These are phyloP conservation scores for Cucumis sativus DNA, from an alignment of 306 rosid genomes.

Conservation along the genomic window DNA sequence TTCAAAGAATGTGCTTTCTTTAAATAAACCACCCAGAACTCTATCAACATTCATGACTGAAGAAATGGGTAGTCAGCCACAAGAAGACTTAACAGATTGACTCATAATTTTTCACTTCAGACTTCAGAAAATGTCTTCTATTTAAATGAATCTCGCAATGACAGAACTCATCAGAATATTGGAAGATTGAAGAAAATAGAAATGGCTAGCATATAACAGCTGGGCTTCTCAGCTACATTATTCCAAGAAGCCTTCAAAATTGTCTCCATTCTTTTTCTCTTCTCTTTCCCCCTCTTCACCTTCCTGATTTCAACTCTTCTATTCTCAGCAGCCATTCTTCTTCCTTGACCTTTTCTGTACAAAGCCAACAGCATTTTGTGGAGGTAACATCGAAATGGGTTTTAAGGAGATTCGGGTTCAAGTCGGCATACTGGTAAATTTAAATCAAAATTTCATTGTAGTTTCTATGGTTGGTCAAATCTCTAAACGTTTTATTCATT, in stretches of 20 bases:
- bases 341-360: constrained; percentile 23
- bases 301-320: not conserved
- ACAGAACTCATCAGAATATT: no score
- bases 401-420: constrained; percentile 23
- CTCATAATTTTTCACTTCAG: no score
- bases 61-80: constrained; percentile 12
- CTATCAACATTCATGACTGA: no score
- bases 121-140: no score
- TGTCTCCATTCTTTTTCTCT: constrained; percentile 15
- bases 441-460: no score
- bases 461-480: no score
- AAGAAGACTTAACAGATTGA: constrained; percentile 3
- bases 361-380: constrained; percentile 11
- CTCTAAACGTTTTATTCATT: no score
- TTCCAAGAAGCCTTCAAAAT: constrained; percentile 18
- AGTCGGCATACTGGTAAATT: not conserved
- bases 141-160: no score
- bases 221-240: constrained; percentile 22
- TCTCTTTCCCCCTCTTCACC: constrained; percentile 36
- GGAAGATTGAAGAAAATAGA: no score
- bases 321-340: constrained; percentile 12
- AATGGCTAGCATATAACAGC: constrained; percentile 11
- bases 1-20: no score
- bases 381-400: constrained; percentile 10
- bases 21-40: no score